Base-by-base conservation (phyloP, 352 stramenopile species). In the Aphanomyces euteiches region DNA sequence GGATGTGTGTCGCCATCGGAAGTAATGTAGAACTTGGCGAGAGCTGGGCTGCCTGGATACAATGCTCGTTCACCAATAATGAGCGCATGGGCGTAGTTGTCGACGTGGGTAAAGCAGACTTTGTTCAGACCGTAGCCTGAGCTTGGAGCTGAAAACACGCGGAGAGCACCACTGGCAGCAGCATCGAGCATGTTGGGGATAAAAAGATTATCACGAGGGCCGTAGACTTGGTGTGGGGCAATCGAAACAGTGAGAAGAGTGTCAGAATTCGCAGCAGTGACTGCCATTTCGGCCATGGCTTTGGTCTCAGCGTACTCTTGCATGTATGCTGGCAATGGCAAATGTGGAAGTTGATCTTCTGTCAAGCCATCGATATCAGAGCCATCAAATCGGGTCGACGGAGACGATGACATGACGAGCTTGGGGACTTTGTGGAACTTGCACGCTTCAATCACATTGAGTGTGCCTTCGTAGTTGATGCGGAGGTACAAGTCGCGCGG, bases 11-110 rank as follows among this genome's bases (percentile, higher is more conserved):
- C 77, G 28, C 80, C 87, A 75, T 97, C 90, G 0, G 89, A 96
- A 38, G 96, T 80, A 66, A 97, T 92, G 79, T 97, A 97, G 75
- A 96, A 97, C 48, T 95, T 93, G 1, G 79, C 88, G n/a, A 96
- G 76, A 2, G 83, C 85, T 3, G 83, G 82, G 64, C 76, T 89
- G 10, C 54, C 71, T 38, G 74, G 56, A 78, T 41, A 92, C 43
- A 74, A 19, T 10, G 50, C 50, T 17, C 50, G 50, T 21, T 58
- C 81, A 73, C 76, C 89, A 77, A 87, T 75, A 43, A 97, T 93
- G 2, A 97, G 69, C 28, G 88, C 90, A 75, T 97, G 89, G 56
- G 82, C 93, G 72, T 97, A 97, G 75, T 97, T 97, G 72, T 97
- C 89, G 15, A 96, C 87, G 73, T 97, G 86, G 47, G 82, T 93